These are phyloP conservation scores for Akanthomyces dipterigenus DNA, from an alignment of 2,329 filamentous ascomycete species.

Conservation along the genomic window DNA sequence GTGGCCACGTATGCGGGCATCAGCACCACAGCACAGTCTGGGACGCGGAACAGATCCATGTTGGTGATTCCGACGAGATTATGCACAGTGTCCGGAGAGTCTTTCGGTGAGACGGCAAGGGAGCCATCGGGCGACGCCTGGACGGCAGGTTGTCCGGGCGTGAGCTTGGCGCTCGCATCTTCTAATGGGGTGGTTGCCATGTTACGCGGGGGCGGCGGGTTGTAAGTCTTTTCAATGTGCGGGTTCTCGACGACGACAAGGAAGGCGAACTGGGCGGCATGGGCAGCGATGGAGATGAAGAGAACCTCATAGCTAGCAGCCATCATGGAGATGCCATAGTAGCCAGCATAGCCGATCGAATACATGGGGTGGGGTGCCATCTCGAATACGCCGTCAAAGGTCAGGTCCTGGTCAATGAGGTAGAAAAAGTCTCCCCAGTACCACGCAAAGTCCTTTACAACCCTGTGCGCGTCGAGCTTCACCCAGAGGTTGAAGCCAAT, in stretches of 20 bases:
- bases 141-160: constrained; percentile 19
- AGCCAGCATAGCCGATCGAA: constrained; percentile 94
- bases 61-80: constrained; percentile 78
- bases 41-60: constrained; percentile 80
- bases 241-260: constrained; percentile 89
- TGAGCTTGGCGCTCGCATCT: constrained; percentile 23
- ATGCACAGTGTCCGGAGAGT: constrained; percentile 62
- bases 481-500: constrained; percentile 97
- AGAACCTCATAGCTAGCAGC: constrained; percentile 96
- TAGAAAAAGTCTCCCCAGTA: constrained; percentile 99
- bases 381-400: constrained; percentile 97
- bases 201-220: constrained; percentile 72
- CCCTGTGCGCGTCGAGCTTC: constrained; percentile 92
- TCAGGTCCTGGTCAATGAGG: constrained; percentile 93
- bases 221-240: constrained; percentile 97
- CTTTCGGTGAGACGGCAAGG: constrained; percentile 21
- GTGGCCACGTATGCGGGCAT: constrained; percentile 68
- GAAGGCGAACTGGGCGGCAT: constrained; percentile 91
- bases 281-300: constrained; percentile 92
- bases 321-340: constrained; percentile 98
- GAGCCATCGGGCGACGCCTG: constrained; percentile 19
- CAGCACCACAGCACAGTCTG: constrained; percentile 74
- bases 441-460: constrained; percentile 99
- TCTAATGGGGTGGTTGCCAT: constrained; percentile 32
- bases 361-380: constrained; percentile 99